Conservation (phyloP, 495 filamentous ascomycete genomes). For the Aspergillus baeticus region DNA sequence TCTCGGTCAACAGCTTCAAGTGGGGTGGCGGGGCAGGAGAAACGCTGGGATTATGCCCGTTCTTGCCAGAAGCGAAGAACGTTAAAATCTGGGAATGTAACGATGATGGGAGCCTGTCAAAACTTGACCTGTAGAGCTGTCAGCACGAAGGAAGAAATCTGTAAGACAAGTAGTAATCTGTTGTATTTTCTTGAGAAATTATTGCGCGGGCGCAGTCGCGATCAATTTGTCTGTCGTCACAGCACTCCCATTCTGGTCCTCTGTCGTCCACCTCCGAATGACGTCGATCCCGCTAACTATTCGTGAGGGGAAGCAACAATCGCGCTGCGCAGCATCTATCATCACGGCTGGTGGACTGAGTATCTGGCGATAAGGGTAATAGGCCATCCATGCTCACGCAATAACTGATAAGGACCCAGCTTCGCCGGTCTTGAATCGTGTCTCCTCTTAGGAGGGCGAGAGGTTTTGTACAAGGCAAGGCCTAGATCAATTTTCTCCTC, state of each 20-base stretch:
- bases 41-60: neutral
- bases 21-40: conserved; percentile 21
- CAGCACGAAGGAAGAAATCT: neutral
- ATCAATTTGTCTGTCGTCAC: neutral
- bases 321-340: neutral
- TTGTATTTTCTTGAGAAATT: neutral
- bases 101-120: neutral
- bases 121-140: neutral
- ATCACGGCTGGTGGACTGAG: no score
- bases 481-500: neutral
- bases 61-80: conserved; percentile 14
- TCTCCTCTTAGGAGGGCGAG: neutral
- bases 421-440: neutral
- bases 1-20: conserved; percentile 20
- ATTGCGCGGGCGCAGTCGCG: neutral
- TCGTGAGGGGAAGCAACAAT: neutral
- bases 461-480: conserved; percentile 1
- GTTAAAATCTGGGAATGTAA: conserved; percentile 2
- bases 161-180: neutral
- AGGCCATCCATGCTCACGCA: no score
- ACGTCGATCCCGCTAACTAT: neutral
- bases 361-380: no score
- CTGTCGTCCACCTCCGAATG: neutral
- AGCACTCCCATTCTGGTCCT: no score
- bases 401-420: neutral